Evolutionary conservation across 163 green algal species (phyloP).

Genomic region (Scenedesmus sp.): DNA sequence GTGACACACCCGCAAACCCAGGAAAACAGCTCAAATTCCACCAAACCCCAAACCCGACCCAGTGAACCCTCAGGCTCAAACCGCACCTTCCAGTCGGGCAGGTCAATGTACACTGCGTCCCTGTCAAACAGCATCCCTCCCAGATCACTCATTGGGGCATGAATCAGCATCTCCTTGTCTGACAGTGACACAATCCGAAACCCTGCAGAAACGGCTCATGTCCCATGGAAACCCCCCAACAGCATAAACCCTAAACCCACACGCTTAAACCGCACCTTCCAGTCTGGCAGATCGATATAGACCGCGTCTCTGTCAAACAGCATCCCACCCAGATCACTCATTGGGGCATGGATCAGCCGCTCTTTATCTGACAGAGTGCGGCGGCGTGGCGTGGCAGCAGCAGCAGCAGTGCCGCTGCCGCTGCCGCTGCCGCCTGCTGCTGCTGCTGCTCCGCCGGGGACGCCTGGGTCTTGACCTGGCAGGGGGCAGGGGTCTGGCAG

Average conservation of each 20-base stretch:
- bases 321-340: slow-evolving; percentile 95
- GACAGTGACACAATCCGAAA: slow-evolving; percentile 19
- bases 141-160: slow-evolving; percentile 96
- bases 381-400: not conserved
- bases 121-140: slow-evolving; percentile 97
- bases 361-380: slow-evolving; percentile 68
- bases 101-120: slow-evolving; percentile 98
- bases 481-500: slow-evolving; percentile 98
- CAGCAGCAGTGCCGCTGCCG: not conserved
- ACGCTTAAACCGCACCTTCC: slow-evolving; percentile 79
- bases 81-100: slow-evolving; percentile 95
- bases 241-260: not conserved
- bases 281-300: slow-evolving; percentile 99
- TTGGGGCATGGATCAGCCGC: slow-evolving; percentile 95
- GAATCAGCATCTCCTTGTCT: slow-evolving; percentile 86
- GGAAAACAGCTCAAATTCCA: not conserved
- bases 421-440: not conserved
- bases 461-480: slow-evolving; percentile 81
- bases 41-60: not conserved
- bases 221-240: not conserved
- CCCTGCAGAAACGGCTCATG: not conserved
- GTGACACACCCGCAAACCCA: not conserved
- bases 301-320: slow-evolving; percentile 98
- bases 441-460: slow-evolving; percentile 41
- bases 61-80: not conserved